These are phyloP conservation scores for Parathielavia appendiculata DNA, from an alignment of 495 filamentous ascomycete genomes.

Conservation along the genomic window DNA sequence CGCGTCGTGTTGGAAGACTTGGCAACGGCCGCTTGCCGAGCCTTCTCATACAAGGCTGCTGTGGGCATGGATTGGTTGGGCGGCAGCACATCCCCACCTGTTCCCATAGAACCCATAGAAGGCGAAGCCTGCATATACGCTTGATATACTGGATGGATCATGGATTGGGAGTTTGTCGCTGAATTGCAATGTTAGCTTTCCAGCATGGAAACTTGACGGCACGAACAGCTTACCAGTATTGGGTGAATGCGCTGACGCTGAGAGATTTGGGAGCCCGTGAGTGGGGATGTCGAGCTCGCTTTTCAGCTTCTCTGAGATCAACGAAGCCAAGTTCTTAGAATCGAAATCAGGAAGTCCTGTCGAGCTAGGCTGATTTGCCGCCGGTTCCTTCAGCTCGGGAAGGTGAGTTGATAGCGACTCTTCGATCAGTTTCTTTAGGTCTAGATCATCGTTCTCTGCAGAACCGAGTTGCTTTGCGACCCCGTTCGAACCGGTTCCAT, in stretches of 20 bases:
- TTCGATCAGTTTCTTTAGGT: slow-evolving; percentile 27
- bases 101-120: slow-evolving; percentile 2
- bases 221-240: slow-evolving; percentile 14
- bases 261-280: slow-evolving; percentile 20
- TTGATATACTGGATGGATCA: slow-evolving; percentile 20
- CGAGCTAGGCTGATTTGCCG: slow-evolving; percentile 4
- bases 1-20: slow-evolving; percentile 71
- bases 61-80: slow-evolving; percentile 73
- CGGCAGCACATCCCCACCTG: slow-evolving; percentile 37
- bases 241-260: slow-evolving; percentile 11
- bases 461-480: slow-evolving; percentile 7
- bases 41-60: slow-evolving; percentile 72
- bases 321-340: slow-evolving; percentile 23
- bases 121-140: slow-evolving; percentile 18
- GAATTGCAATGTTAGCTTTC: background rate
- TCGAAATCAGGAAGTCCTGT: slow-evolving; percentile 16
- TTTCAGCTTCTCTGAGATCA: slow-evolving; percentile 27
- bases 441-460: slow-evolving; percentile 11
- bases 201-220: background rate
- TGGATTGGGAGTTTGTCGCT: slow-evolving; percentile 22
- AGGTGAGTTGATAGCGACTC: slow-evolving; percentile 22
- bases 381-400: slow-evolving; percentile 12
- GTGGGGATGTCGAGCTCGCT: slow-evolving; percentile 10
- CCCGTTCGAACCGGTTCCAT: background rate
- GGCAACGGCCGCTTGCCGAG: slow-evolving; percentile 72